A percentile compares a stretch with the other conserved stretches of the same genome.
Conservation (phyloP, 2,329 filamentous ascomycete species). For the Paracorniculantispora psalliotae region DNA sequence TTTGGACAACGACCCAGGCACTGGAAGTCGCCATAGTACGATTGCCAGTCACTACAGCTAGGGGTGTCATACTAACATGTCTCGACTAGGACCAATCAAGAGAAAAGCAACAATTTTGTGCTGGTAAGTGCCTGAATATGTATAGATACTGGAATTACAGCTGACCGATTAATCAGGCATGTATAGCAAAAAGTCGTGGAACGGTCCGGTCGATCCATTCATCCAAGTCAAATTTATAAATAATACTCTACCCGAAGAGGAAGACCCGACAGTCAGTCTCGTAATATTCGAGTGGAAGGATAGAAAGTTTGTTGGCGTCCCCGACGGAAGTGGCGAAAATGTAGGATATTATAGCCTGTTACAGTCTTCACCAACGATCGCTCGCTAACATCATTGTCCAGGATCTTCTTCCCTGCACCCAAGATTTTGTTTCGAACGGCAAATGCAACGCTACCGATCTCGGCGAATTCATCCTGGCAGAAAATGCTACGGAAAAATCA, state of each 20-base stretch:
- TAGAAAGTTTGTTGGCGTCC: slow-evolving; percentile 69
- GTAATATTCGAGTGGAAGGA: slow-evolving; percentile 95
- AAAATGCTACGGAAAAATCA: slow-evolving; percentile 68
- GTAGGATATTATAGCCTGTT: slow-evolving; percentile 34
- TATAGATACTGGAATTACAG: not conserved
- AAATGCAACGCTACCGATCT: slow-evolving; percentile 73
- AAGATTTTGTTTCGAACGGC: slow-evolving; percentile 60
- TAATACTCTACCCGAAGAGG: slow-evolving; percentile 48
- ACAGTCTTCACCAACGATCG: slow-evolving; percentile 1
- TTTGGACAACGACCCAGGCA: slow-evolving; percentile 45
- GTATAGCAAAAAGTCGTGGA: slow-evolving; percentile 89
- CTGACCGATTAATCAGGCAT: slow-evolving; percentile 57
- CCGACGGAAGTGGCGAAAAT: slow-evolving; percentile 47
- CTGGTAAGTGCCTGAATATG: slow-evolving; percentile 36
- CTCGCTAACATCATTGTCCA: slow-evolving; percentile 31
- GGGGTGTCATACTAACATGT: not conserved
- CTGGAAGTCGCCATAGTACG: slow-evolving; percentile 55
- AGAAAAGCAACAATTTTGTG: slow-evolving; percentile 75
- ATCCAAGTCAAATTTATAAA: slow-evolving; percentile 76
- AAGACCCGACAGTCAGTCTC: slow-evolving; percentile 74
- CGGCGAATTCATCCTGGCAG: slow-evolving; percentile 76
- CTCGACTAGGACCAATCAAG: slow-evolving; percentile 63
- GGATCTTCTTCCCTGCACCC: slow-evolving; percentile 64
- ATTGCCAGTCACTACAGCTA: slow-evolving; percentile 16
- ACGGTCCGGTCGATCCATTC: slow-evolving; percentile 80